Conservation (phyloP, 2,329 filamentous ascomycete species). For the Diaporthe sp. region DNA sequence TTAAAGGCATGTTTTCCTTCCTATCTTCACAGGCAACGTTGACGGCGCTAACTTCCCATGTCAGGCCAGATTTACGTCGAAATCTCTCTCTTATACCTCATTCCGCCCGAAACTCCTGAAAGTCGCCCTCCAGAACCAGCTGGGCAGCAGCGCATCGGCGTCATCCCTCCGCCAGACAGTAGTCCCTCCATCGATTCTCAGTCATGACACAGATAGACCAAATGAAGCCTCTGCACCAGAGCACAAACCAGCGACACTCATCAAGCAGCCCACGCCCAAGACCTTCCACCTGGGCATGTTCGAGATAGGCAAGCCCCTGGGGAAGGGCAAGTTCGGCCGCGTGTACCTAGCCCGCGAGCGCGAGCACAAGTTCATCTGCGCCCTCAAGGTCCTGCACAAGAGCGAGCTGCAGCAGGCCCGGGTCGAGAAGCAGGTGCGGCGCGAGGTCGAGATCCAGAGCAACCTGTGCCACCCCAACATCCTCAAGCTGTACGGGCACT, state of each 20-base stretch:
- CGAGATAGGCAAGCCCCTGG: constrained; percentile 79
- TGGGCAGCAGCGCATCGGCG: background rate
- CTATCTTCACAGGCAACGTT: fast-evolving
- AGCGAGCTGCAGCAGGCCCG: constrained; percentile 75
- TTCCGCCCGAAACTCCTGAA: background rate
- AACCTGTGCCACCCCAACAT: constrained; percentile 77
- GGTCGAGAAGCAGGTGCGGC: constrained; percentile 78
- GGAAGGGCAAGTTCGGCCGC: constrained; percentile 81
- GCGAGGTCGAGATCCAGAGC: constrained; percentile 81
- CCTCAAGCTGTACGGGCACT: constrained; percentile 76
- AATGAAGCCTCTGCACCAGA: fast-evolving
- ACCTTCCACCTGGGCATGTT: constrained; percentile 72
- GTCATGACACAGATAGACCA: background rate
- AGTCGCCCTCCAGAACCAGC: background rate
- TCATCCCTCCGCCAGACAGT: background rate
- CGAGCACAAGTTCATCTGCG: constrained; percentile 77
- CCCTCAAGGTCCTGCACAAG: constrained; percentile 80
- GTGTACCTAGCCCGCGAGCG: constrained; percentile 80
- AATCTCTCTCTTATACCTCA: background rate
- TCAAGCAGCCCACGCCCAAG: background rate
- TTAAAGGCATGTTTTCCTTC: background rate
- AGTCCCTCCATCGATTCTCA: fast-evolving
- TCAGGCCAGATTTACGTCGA: background rate
- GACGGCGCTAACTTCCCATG: background rate
- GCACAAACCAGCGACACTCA: background rate